Percentiles rank a stretch among this genome's conserved stretches.
phyloP scores from a whole-genome alignment of 1,284 basidiomycete species.

The Apiotrichum veenhuisii region DNA sequence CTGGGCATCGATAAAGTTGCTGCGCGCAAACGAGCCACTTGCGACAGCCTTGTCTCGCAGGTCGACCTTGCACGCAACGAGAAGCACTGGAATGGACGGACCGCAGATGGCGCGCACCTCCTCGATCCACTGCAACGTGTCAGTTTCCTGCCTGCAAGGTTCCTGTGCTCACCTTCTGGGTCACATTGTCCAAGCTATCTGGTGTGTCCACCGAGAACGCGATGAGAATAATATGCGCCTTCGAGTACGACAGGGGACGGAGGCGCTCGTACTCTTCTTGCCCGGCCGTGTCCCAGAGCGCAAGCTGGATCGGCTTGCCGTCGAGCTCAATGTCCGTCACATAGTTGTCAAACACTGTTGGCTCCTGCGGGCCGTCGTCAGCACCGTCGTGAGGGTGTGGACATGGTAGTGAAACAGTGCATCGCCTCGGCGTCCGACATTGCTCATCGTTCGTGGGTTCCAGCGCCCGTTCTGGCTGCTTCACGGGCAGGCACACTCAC shows the following conservation, averaged over 20 bases:
- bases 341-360: constrained; percentile 96
- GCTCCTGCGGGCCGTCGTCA: background rate
- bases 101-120: constrained; percentile 92
- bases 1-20: constrained; percentile 44
- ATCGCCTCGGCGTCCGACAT: background rate
- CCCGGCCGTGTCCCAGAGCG: constrained; percentile 70
- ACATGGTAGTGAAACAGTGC: no score
- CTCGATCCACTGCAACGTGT: constrained; percentile 81
- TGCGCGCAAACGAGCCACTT: constrained; percentile 44
- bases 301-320: constrained; percentile 73
- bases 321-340: constrained; percentile 96
- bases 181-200: constrained; percentile 93
- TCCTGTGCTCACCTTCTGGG: constrained; percentile 68
- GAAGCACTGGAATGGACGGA: constrained; percentile 53
- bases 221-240: constrained; percentile 97
- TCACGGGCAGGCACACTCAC: constrained; percentile 54
- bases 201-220: constrained; percentile 95
- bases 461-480: background rate
- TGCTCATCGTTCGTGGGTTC: no score
- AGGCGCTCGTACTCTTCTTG: constrained; percentile 97
- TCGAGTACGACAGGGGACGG: constrained; percentile 92
- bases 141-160: constrained; percentile 5
- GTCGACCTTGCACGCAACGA: constrained; percentile 53
- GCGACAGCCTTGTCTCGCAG: constrained; percentile 54
- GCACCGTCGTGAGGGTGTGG: no score